Base-by-base conservation (phyloP, 345 rosid species). In the Noccaea caerulescens region DNA sequence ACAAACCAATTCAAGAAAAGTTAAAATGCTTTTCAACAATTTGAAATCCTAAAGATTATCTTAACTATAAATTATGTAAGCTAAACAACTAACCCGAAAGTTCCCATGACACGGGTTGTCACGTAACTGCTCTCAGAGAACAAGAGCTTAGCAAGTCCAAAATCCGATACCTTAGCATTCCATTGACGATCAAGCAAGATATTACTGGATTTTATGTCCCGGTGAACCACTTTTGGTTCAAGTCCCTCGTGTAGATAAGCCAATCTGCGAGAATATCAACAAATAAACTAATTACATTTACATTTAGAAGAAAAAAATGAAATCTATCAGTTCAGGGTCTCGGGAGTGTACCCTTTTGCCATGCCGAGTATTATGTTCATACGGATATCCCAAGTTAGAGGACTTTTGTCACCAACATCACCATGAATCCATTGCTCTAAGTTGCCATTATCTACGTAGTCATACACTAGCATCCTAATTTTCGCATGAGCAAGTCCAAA, bases 211-310 rank as follows among this genome's bases (percentile, higher is more conserved):
- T 93, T 93, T 39, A 93, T 88, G 74, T 93, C 98, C 23, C 97
- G 82, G 42, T 93, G 98, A 66, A 93, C 98, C 16, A 93, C 98
- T 79, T 93, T 93, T 0, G 98, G 98, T 80, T 93, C 98, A 66
- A 93, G 97, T 72, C 98, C 98, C 73, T 93, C 98, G 13, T 93
- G 98, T 66, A 93, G 94, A 76, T 93, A 93, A 27, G 98, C 98
- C 83, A 93, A 82, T 67, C 98, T 93, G 83, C 62, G 45, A 72
- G 2, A 47, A 56, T 0, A 49, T 10, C 39, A 62, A 13, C 13
- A 30, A 52, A 8, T 1, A 44, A 39, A 60, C 44, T 36, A 58
- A 60, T 57, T 36, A 58, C 47, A 32, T 13, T 57, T 36, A 58
- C 47, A 32, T 13, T 30, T 27, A 52, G 55, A 58, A 16, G 33